Conservation (phyloP, 2,329 filamentous ascomycete species). For the Colletotrichum kahawae region DNA sequence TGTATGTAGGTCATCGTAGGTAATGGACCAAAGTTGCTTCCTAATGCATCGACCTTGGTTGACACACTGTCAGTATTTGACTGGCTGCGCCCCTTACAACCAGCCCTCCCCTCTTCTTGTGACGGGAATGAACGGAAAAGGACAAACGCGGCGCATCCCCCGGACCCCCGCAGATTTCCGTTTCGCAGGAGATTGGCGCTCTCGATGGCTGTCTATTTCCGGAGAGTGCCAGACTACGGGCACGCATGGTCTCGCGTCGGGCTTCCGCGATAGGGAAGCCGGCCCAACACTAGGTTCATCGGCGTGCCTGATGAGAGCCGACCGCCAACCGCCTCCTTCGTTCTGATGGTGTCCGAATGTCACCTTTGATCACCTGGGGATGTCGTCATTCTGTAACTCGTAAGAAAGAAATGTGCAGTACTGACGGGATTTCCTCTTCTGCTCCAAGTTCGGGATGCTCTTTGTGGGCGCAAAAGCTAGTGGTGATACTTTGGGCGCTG, state of each 20-base stretch:
- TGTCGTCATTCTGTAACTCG: background rate
- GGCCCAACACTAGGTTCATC: background rate
- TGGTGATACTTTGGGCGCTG: background rate
- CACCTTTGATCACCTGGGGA: background rate
- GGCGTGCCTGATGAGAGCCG: background rate
- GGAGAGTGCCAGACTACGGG: background rate
- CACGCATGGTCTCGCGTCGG: background rate
- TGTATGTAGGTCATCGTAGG: background rate
- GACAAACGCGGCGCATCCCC: no score
- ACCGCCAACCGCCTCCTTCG: background rate
- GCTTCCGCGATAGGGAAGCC: background rate
- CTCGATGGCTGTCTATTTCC: background rate
- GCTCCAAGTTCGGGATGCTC: background rate
- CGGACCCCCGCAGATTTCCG: no score
- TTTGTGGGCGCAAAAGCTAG: background rate
- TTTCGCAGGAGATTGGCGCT: background rate
- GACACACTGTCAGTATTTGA: background rate
- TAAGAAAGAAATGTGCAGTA: background rate
- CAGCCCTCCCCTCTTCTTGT: background rate
- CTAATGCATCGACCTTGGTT: background rate
- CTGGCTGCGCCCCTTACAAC: background rate
- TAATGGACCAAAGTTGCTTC: background rate
- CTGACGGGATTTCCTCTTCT: background rate
- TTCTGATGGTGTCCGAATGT: background rate
- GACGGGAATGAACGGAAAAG: background rate